Percentiles rank a stretch among this genome's conserved stretches.
phyloP scores from a whole-genome alignment of 2,329 filamentous ascomycete species.

The Tolypocladium album region DNA sequence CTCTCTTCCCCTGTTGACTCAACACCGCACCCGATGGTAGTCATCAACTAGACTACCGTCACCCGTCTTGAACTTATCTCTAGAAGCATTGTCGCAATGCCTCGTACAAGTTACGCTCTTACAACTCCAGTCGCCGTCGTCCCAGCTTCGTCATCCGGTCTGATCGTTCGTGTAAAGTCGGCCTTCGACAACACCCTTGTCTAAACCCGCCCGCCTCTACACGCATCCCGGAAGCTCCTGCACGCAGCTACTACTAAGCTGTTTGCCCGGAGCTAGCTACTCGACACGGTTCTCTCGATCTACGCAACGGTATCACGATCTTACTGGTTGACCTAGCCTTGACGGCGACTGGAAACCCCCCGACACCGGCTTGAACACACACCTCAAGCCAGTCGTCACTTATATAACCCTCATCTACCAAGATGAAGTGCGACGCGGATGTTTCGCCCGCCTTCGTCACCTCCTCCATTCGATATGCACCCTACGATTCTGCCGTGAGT shows the following conservation, averaged over 20 bases:
- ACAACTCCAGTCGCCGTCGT: constrained; percentile 52
- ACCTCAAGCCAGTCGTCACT: constrained; percentile 16
- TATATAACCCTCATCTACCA: constrained; percentile 25
- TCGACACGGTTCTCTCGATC: constrained; percentile 22
- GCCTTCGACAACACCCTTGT: constrained; percentile 26
- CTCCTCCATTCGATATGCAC: constrained; percentile 35
- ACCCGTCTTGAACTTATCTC: constrained; percentile 9
- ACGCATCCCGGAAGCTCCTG: constrained; percentile 26
- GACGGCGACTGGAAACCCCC: constrained; percentile 45
- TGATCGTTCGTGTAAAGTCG: constrained; percentile 43
- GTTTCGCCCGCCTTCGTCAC: constrained; percentile 41
- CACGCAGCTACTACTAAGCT: constrained; percentile 20
- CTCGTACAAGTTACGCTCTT: constrained; percentile 38
- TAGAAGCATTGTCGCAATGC: constrained; percentile 40
- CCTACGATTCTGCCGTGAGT: constrained; percentile 61
- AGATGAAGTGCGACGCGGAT: constrained; percentile 47
- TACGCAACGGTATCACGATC: constrained; percentile 26
- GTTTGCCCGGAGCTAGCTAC: constrained; percentile 26
- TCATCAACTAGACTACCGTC: constrained; percentile 13
- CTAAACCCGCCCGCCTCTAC: constrained; percentile 29
- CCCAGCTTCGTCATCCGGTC: constrained; percentile 50
- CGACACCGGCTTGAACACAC: constrained; percentile 17
- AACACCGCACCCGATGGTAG: constrained; percentile 2
- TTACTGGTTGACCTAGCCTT: constrained; percentile 36
- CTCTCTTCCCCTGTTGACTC: not conserved